phyloP scores from a whole-genome alignment of 306 rosid genomes.

The Rosa rugosa region DNA sequence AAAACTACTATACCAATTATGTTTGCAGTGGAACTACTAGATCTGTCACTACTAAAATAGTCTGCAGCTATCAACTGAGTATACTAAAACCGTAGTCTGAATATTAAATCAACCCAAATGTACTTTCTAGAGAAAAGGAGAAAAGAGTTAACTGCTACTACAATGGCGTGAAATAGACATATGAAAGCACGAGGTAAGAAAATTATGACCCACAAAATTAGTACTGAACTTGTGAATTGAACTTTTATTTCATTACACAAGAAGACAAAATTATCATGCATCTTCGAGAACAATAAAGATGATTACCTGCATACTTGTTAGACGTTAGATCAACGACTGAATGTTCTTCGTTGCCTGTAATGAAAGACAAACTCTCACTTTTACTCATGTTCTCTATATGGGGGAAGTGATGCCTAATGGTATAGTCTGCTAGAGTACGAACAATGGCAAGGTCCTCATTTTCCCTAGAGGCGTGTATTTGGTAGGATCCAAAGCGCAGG shows the following conservation, averaged over 20 bases:
- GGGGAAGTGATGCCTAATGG: conserved; percentile 84
- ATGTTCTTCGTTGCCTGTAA: conserved; percentile 71
- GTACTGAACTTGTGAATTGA: not conserved
- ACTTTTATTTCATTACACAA: not conserved
- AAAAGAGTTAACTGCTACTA: not conserved
- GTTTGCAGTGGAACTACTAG: not conserved
- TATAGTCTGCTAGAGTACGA: conserved; percentile 82
- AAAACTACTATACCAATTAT: not conserved
- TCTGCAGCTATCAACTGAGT: not conserved
- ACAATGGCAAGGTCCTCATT: conserved; percentile 74
- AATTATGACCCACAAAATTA: not conserved
- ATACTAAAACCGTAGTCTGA: not conserved
- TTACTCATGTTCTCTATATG: conserved; percentile 80
- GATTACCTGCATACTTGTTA: conserved; percentile 94
- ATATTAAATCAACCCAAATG: not conserved
- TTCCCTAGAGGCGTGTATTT: conserved; percentile 84
- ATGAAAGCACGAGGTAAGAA: not conserved
- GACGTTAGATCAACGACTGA: conserved; percentile 92
- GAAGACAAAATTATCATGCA: not conserved
- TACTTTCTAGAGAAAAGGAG: not conserved
- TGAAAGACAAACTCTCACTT: conserved; percentile 84
- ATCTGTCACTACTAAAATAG: not conserved
- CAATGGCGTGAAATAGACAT: not conserved
- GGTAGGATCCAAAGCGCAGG: conserved; percentile 95
- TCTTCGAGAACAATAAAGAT: not conserved